These are phyloP conservation scores for Alopecurus myosuroides DNA, from an alignment of 176 grass and related monocot genomes.

Conservation along the genomic window DNA sequence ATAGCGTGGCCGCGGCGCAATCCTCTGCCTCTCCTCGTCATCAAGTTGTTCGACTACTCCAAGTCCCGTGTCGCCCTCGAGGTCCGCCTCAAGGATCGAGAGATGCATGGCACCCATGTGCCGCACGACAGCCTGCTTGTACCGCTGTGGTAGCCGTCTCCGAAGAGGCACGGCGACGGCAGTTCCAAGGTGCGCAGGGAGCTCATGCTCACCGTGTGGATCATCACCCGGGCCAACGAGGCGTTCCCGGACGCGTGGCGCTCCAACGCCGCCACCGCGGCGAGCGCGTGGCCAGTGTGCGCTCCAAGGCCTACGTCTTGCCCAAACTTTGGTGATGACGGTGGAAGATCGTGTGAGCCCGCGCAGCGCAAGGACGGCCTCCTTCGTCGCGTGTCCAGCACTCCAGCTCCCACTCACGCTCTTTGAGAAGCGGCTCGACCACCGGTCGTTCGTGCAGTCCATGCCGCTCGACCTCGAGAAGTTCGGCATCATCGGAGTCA, in stretches of 20 bases:
- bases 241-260: slow-evolving; percentile 94
- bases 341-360: slow-evolving; percentile 62
- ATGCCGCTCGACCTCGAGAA: slow-evolving; percentile 77
- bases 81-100: too few relatives aligned
- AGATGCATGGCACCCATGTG: slow-evolving; percentile 62
- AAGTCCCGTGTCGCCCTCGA: slow-evolving; percentile 70
- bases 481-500: slow-evolving; percentile 48
- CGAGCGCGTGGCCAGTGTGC: slow-evolving; percentile 50
- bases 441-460: slow-evolving; percentile 65
- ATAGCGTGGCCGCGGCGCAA: too few relatives aligned
- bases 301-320: slow-evolving; percentile 79
- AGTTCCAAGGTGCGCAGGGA: slow-evolving; percentile 55
- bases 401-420: slow-evolving; percentile 50
- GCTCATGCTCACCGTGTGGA: slow-evolving; percentile 85
- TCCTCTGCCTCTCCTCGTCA: too few relatives aligned
- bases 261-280: slow-evolving; percentile 70
- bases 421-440: slow-evolving; percentile 79
- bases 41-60: slow-evolving; percentile 89
- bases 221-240: slow-evolving; percentile 80
- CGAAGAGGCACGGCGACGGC: slow-evolving; percentile 48
- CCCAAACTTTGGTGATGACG: slow-evolving; percentile 71
- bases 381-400: slow-evolving; percentile 61
- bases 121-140: slow-evolving; percentile 76
- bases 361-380: slow-evolving; percentile 75
- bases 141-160: slow-evolving; percentile 73